Conservation (phyloP, 306 rosid species). For the Quercus gilva region DNA sequence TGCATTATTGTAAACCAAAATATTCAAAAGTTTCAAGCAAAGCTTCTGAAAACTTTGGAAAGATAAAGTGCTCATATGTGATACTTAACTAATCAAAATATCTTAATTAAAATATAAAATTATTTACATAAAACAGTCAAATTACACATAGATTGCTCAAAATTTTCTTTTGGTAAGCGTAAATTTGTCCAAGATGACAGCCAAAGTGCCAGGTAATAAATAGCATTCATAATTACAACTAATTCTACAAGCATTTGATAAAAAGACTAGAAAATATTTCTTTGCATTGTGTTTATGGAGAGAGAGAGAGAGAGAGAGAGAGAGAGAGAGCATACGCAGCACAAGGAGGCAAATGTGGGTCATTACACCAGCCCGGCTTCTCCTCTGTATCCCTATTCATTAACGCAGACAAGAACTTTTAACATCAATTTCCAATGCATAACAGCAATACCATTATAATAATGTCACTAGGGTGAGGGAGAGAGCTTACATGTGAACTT, state of each 20-base stretch:
- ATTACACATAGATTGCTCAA: not conserved
- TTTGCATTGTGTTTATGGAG: not conserved
- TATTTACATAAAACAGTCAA: not conserved
- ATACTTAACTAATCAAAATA: not conserved
- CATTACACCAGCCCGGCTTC: conserved; percentile 97
- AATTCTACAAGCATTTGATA: not conserved
- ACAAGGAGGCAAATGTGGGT: conserved; percentile 96
- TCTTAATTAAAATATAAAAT: not conserved
- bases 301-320: conserved; percentile 18
- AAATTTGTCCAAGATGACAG: not conserved
- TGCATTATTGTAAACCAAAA: not conserved
- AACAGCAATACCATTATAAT: conserved; percentile 10
- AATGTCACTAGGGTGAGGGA: conserved; percentile 21
- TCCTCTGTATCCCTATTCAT: conserved; percentile 69
- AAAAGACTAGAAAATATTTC: not conserved
- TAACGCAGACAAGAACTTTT: conserved; percentile 31
- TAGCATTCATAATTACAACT: not conserved
- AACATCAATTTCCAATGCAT: conserved; percentile 21
- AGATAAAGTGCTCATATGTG: not conserved
- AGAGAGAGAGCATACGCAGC: conserved; percentile 77
- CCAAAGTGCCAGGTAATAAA: not conserved
- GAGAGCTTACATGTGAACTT: conserved; percentile 75
- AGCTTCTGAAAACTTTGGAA: not conserved
- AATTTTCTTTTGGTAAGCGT: no score
- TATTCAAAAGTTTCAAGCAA: not conserved